Evolutionary conservation across 805 yeast species (phyloP).

Genomic region (Yarrowia osloensis): DNA sequence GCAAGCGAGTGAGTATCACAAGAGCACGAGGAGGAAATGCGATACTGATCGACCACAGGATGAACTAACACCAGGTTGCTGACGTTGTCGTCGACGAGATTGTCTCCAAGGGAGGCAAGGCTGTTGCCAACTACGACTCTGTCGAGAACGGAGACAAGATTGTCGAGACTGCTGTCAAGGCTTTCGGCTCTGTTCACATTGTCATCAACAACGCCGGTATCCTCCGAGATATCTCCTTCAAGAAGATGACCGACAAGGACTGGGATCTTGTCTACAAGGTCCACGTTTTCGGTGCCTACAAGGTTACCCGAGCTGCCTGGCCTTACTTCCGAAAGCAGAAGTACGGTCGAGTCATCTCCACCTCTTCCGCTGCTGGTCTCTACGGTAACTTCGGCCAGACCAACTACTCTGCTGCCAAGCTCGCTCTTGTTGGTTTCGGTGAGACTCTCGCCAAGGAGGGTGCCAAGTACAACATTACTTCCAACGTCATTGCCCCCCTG

Average conservation of each 20-base stretch:
- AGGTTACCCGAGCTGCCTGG: conserved; percentile 89
- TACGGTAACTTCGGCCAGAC: conserved; percentile 97
- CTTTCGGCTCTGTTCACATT: conserved; percentile 85
- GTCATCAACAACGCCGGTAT: conserved; percentile 95
- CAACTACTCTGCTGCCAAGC: conserved; percentile 90
- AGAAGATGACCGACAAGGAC: conserved; percentile 80
- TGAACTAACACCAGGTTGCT: conserved; percentile 64
- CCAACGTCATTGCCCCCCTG: conserved; percentile 88
- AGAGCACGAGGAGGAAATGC: no score
- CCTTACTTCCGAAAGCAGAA: conserved; percentile 79
- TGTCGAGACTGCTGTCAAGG: conserved; percentile 79
- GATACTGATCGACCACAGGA: no score
- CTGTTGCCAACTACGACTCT: conserved; percentile 93
- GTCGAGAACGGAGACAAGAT: conserved; percentile 84
- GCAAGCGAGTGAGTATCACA: conserved; percentile 31
- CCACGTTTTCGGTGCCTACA: conserved; percentile 87
- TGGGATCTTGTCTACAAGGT: conserved; percentile 80
- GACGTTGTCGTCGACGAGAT: conserved; percentile 89
- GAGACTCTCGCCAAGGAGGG: conserved; percentile 97
- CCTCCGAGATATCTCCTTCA: conserved; percentile 81
- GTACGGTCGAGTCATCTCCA: conserved; percentile 86
- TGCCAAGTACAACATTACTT: conserved; percentile 73
- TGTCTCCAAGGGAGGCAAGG: conserved; percentile 70
- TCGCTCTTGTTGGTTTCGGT: conserved; percentile 85
- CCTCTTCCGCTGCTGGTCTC: conserved; percentile 96